These are phyloP conservation scores for Termitomyces sp. DNA, from an alignment of 768 basidiomycete genomes.

Conservation along the genomic window DNA sequence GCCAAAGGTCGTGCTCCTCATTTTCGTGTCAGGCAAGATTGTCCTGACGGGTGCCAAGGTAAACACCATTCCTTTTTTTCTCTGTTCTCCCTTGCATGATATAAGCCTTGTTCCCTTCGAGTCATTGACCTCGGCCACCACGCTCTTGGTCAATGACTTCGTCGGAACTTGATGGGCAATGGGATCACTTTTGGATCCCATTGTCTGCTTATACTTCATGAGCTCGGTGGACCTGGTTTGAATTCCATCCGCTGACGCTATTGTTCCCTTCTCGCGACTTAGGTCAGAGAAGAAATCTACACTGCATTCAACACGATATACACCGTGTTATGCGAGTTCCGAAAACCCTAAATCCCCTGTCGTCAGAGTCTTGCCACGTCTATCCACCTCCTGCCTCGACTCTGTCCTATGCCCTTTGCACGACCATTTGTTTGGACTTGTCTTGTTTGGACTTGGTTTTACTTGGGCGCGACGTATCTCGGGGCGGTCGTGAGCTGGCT, in stretches of 20 bases:
- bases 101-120: slow-evolving; percentile 12
- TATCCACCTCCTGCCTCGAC: slow-evolving; percentile 11
- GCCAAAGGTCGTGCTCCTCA: slow-evolving; percentile 96
- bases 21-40: slow-evolving; percentile 99
- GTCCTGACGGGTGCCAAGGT: slow-evolving; percentile 99
- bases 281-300: slow-evolving; percentile 99
- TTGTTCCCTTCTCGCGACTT: slow-evolving; percentile 27
- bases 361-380: not conserved
- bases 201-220: slow-evolving; percentile 30
- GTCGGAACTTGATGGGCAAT: slow-evolving; percentile 9
- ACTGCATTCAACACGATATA: slow-evolving; percentile 99
- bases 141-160: slow-evolving; percentile 1
- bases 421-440: slow-evolving; percentile 1
- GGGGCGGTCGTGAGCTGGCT: slow-evolving; percentile 6
- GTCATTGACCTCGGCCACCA: slow-evolving; percentile 4
- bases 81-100: slow-evolving; percentile 16
- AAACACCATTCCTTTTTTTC: slow-evolving; percentile 29
- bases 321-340: slow-evolving; percentile 94
- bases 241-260: slow-evolving; percentile 45
- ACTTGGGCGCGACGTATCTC: slow-evolving; percentile 1
- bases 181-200: slow-evolving; percentile 17
- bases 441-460: too few species aligned
- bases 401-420: slow-evolving; percentile 11
- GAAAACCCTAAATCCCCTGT: slow-evolving; percentile 59
- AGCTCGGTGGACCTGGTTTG: slow-evolving; percentile 39